Base-by-base conservation (phyloP, 2,329 filamentous ascomycete genomes). In the Claviceps purpurea region DNA sequence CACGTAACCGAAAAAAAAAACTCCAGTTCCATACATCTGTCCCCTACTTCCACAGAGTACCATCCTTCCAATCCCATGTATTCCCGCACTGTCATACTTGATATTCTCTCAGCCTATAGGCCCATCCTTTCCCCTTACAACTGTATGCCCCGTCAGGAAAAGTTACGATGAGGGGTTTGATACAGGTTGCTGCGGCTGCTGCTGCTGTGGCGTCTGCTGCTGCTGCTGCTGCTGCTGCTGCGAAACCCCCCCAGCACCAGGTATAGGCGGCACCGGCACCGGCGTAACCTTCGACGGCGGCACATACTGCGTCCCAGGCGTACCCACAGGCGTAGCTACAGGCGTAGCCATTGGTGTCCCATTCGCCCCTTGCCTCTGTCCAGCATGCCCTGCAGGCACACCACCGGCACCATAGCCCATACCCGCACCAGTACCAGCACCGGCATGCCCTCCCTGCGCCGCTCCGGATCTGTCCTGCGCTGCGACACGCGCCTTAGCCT, bases 401-500 rank as follows among this genome's bases (percentile, higher is more conserved):
- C 63, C 56, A n/a, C 55, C 58, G 11, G 52, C 58, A 4, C 63
- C 64, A 8, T 69, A 56, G 0, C 69, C 67, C 20, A 70, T 34
- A 16, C 6, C 3, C 24, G 14, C 22, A 26, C 24, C 22, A 13
- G 10, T 16, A 20, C 41, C 42, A 13, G 24, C 16, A 16, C 43
- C 43, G 7, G 30, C 8, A 14, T 16, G 42, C 20, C 42, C 42
- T 16, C 30, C 30, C 30, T 67, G 20, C 67, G 67, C n/a, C 62
- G 22, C 67, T 67, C 30, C 69, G 65, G 55, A 72, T 69, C 49
- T 65, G 55, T 73, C 70, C 49, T 73, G 70, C 0, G 72, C 71
- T 16, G 71, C 71, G 14, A 71, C 69, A 26, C 73, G 64, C 3
- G 72, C 73, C 51, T 73, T 72, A 7, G 74, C 73, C 60, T 77